phyloP scores from a whole-genome alignment of 164 flowering plant species.

The Cinnamomum micranthum region DNA sequence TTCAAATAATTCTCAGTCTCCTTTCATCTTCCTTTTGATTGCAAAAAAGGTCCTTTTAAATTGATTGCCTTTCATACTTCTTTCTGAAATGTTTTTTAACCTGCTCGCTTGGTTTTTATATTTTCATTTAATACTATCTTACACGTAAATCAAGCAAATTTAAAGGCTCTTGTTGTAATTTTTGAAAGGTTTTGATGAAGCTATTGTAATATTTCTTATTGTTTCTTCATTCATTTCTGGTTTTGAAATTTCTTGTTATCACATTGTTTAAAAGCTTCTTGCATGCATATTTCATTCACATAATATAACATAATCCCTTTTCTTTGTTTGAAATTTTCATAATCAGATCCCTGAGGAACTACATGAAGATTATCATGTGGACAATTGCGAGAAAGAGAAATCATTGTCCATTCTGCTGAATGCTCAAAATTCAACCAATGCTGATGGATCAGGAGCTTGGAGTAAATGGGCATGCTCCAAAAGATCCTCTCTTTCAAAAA shows the following conservation, averaged over 20 bases:
- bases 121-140: no score
- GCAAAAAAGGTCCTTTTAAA: no score
- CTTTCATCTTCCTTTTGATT: no score
- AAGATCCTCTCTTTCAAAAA: constrained; percentile 44
- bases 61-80: no score
- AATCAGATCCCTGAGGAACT: constrained; percentile 30
- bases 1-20: no score
- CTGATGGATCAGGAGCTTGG: constrained; percentile 37
- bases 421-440: constrained; percentile 25
- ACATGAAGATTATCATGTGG: constrained; percentile 18
- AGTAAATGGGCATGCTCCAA: constrained; percentile 57
- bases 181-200: background rate
- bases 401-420: constrained; percentile 12
- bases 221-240: background rate
- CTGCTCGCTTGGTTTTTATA: no score
- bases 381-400: constrained; percentile 26
- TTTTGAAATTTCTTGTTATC: background rate
- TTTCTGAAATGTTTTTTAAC: no score
- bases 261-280: background rate
- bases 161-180: no score
- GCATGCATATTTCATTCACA: background rate
- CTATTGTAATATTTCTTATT: background rate
- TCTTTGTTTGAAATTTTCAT: constrained; percentile 12
- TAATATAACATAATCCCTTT: background rate
- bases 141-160: no score